Evolutionary conservation across 257 asterid species (phyloP), one percentile per base, ranked within the genome.

Genomic region (Petunia axillaris): DNA sequence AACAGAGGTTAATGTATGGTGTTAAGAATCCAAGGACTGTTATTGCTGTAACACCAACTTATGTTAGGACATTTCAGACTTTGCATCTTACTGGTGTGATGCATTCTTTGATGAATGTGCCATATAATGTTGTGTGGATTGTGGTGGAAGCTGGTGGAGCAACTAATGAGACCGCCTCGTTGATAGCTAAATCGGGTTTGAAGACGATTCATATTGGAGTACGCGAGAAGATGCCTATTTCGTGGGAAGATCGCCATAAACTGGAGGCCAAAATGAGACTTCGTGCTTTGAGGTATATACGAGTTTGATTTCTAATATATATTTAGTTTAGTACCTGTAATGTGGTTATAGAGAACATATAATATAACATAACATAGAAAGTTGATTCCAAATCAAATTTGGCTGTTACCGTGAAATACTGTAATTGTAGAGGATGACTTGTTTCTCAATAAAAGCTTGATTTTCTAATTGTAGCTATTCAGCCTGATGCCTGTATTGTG

Each of bases 71-170:
- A 50, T 96, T 96, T 75, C 98, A 96, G 90, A 86, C 97, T 53
- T 89, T 93, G 85, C 99, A 96, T 89, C 92, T 96, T 50, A 96
- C 97, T 1, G 99, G 99, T 0, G 94, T 92, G 86, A 93, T 93
- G 98, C 98, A 96, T 81, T 88, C 97, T 6, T 84, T 96, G 87
- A 96, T 94, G 99, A 96, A 94, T 86, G 90, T 90, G 76, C 93
- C 89, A 1, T 90, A 90, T 82, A 94, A 94, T 88, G 88, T 94
- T 35, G 81, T 94, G 50, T 96, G 99, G 99, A 91, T 96, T 79
- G 97, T 96, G 1, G 96, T 94, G 15, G 99, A 96, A 88, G 98
- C 98, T 25, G 97, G 98, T 1, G 94, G 93, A 3, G 64, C 77
- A 5, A 91, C 92, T 15, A 94, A 91, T 7, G 99, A 96, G 86